These are phyloP conservation scores for Bisporella sp. DNA, from an alignment of 2,329 filamentous ascomycete genomes.

Conservation along the genomic window DNA sequence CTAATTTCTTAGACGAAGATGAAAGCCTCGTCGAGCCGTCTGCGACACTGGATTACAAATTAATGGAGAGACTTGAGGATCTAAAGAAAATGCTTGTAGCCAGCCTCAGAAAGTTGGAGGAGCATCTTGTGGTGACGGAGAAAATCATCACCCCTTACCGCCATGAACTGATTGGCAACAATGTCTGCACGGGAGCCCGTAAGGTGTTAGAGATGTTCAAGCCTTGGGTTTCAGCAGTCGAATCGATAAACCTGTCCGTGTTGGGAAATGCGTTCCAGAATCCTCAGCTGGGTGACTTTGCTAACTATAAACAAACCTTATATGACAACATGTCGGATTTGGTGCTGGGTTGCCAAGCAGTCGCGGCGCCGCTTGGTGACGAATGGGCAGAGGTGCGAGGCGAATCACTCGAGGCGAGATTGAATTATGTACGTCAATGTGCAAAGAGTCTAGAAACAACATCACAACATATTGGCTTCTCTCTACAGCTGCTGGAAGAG, in stretches of 20 bases:
- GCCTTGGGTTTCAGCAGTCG: conserved; percentile 82
- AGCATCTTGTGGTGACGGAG: conserved; percentile 68
- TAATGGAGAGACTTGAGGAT: conserved; percentile 80
- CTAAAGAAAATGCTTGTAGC: conserved; percentile 79
- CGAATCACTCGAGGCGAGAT: conserved; percentile 78
- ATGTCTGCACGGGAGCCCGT: conserved; percentile 69
- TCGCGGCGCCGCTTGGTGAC: conserved; percentile 86
- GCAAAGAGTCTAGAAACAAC: conserved; percentile 78
- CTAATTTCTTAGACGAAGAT: conserved; percentile 80
- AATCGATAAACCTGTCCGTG: conserved; percentile 82
- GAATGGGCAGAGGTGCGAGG: conserved; percentile 94
- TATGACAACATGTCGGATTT: conserved; percentile 93
- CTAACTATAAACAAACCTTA: conserved; percentile 82
- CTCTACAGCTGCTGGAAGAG: conserved; percentile 79
- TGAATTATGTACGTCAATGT: conserved; percentile 73
- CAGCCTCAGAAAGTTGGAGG: conserved; percentile 80
- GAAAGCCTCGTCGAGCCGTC: conserved; percentile 67
- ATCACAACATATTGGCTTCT: conserved; percentile 80
- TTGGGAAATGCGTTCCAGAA: conserved; percentile 74
- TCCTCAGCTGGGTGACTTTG: conserved; percentile 81
- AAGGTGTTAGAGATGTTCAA: conserved; percentile 84
- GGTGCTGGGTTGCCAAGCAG: conserved; percentile 77
- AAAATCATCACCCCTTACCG: conserved; percentile 74
- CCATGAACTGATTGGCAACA: conserved; percentile 76
- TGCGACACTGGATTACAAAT: conserved; percentile 63